Conservation (phyloP, 1,284 basidiomycete genomes). For the Puccinia coronata region DNA sequence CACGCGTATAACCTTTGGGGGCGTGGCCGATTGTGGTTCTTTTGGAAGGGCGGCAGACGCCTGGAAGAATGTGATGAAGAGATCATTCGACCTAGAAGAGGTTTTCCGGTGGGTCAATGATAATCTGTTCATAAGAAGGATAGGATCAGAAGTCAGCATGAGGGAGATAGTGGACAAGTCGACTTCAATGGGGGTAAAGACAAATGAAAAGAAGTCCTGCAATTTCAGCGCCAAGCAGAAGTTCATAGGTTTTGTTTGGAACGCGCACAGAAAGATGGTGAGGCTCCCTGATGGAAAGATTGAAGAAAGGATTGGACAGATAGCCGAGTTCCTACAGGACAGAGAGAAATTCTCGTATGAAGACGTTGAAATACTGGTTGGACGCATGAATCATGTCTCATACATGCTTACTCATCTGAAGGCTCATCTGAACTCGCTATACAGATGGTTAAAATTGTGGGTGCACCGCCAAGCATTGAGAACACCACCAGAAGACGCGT, state of each 20-base stretch:
- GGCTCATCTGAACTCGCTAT: background rate
- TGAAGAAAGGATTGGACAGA: no score
- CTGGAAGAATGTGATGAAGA: background rate
- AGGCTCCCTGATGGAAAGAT: background rate
- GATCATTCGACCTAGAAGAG: background rate
- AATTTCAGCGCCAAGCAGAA: background rate
- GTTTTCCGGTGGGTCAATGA: background rate
- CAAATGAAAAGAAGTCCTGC: background rate
- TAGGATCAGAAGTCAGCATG: background rate
- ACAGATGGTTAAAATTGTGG: background rate
- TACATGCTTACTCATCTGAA: no score
- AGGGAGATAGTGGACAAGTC: background rate
- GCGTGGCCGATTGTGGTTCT: background rate
- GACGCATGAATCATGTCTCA: background rate
- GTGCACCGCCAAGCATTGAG: background rate
- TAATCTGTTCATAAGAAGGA: background rate
- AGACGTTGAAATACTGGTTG: no score
- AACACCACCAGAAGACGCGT: background rate
- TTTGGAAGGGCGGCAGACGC: background rate
- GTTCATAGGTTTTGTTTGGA: background rate
- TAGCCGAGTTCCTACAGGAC: no score
- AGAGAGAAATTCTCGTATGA: no score
- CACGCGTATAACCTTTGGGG: background rate
- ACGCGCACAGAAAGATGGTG: background rate
- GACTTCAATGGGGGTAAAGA: background rate